Base-by-base conservation (phyloP, 306 rosid species). In the Ormosia emarginata region DNA sequence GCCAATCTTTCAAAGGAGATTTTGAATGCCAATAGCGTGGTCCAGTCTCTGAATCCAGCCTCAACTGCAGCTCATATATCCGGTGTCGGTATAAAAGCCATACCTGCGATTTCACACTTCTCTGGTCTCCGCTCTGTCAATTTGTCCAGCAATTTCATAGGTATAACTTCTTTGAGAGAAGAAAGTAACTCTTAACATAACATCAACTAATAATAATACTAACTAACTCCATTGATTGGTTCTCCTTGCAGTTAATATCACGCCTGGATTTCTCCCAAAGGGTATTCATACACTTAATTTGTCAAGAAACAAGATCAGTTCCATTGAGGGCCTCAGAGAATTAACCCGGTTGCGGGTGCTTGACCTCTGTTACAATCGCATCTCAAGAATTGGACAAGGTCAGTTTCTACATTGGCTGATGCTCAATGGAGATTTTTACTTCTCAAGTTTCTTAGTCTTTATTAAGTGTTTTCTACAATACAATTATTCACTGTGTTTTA, bases 301-400 rank as follows among this genome's bases (percentile, higher is more conserved):
- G 88, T 92, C 99, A 44, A 93, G 91, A 80, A 96, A 96, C 92
- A 96, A 90, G 84, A 94, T 93, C 71, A 88, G 84, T 82, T 84
- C 89, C 80, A 83, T 88, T 80, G 97, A 92, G 82, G 99, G 98
- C 50, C 89, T 96, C 44, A 83, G 93, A 78, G 97, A 96, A 32
- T 85, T 92, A 85, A 91, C 92, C 12, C 87, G 97, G 33, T 32
- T 96, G 83, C 85, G 98, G 68, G 87, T 89, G 61, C 95, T 96
- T 68, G 91, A 96, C 83, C 90, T 96, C 39, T 88, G 99, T 85
- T 96, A 92, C 84, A 96, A 96, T 75, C 97, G 98, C 73, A 91
- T 96, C 61, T 79, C 97, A 68, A 91, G 92, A 85, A 91, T 92
- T 49, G 97, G 98, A 81, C 98, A 91, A 37, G 99, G 99, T 96